Percentiles rank a stretch among this genome's conserved stretches.
Evolutionary conservation across 345 rosid species (phyloP).

Genomic region (Rhodamnia rubescens): DNA sequence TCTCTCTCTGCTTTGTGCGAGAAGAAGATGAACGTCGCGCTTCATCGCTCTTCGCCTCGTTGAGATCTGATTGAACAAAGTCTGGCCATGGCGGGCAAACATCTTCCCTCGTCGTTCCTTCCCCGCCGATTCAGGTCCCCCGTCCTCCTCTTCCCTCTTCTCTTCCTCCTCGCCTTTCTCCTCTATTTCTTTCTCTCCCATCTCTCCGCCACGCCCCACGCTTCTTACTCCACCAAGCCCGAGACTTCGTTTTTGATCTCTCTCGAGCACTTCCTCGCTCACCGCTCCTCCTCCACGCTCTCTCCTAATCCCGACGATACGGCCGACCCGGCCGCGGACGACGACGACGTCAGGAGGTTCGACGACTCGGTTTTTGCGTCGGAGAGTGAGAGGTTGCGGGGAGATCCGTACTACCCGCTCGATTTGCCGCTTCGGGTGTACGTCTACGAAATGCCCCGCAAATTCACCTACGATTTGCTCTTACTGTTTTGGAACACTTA

Average conservation of each 20-base stretch:
- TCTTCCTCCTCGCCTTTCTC: constrained; percentile 10
- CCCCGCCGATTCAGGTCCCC: constrained; percentile 32
- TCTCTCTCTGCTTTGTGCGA: neutral
- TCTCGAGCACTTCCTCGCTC: constrained; percentile 46
- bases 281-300: constrained; percentile 4
- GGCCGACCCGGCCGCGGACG: constrained; percentile 7
- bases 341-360: constrained; percentile 18
- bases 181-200: constrained; percentile 7
- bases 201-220: constrained; percentile 4
- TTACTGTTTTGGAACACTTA: constrained; percentile 61
- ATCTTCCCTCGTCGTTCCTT: constrained; percentile 10
- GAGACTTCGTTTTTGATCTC: constrained; percentile 68
- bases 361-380: constrained; percentile 28
- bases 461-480: constrained; percentile 79
- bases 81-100: constrained; percentile 2
- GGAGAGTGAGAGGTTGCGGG: constrained; percentile 31
- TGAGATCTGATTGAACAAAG: neutral
- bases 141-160: constrained; percentile 19
- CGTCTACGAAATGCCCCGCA: constrained; percentile 82
- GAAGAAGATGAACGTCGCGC: neutral
- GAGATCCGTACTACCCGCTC: constrained; percentile 36
- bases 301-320: constrained; percentile 26
- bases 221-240: constrained; percentile 3
- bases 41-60: neutral
- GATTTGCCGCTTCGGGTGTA: constrained; percentile 60